These are phyloP conservation scores for Brachypodium distachyon DNA, from an alignment of 202 grass and related monocot species.

Conservation along the genomic window DNA sequence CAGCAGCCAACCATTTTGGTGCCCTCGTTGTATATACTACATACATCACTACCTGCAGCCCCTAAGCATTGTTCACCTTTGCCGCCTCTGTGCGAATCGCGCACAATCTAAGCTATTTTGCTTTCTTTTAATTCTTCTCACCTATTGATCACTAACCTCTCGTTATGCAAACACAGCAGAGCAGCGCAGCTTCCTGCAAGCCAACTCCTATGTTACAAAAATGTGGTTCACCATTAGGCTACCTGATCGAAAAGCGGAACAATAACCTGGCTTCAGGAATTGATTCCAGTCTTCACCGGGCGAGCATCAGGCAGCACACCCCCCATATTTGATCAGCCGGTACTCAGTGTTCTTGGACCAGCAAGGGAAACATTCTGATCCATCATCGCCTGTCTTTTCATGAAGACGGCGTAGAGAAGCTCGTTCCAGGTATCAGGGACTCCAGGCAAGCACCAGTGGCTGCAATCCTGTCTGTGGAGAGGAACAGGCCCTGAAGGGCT, in stretches of 20 bases:
- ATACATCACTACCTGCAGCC: background rate
- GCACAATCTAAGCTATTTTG: background rate
- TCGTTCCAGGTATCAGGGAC: conserved; percentile 95
- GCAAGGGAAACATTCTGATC: background rate
- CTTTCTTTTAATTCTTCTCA: background rate
- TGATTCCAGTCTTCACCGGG: background rate
- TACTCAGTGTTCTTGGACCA: conserved; percentile 8
- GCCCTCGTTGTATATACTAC: too few relatives aligned
- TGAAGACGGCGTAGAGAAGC: conserved; percentile 59
- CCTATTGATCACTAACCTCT: background rate
- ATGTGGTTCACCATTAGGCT: background rate
- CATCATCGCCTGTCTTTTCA: conserved; percentile 26
- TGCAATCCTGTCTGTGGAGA: conserved; percentile 83
- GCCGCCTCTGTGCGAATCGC: background rate
- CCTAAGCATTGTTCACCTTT: background rate
- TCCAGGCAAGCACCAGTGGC: conserved; percentile 96
- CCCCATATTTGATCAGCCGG: background rate
- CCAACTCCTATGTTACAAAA: conserved; percentile 10
- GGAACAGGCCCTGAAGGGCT: conserved; percentile 44
- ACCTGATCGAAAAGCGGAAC: background rate
- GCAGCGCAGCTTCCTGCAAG: conserved; percentile 29
- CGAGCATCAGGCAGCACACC: background rate
- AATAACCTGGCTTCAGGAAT: background rate
- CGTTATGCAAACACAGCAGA: background rate
- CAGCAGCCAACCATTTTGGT: background rate